phyloP scores from a whole-genome alignment of 441 rosid genomes.

The Oxalis stricta region DNA sequence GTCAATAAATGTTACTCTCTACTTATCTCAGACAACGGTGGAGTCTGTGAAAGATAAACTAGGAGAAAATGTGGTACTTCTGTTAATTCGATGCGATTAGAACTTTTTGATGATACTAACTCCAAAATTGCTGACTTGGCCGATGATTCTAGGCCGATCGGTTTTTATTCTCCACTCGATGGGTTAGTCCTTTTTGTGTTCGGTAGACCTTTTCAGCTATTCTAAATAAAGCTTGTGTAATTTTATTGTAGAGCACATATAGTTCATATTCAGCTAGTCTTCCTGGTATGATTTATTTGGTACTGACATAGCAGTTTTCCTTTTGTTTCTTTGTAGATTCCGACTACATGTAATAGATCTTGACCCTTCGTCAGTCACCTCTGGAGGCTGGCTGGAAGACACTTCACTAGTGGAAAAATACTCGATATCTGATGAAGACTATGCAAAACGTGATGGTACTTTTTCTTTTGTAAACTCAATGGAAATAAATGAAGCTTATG shows the following conservation, averaged over 20 bases:
- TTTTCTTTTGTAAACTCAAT: background rate
- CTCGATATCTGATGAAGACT: constrained; percentile 75
- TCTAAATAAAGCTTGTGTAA: background rate
- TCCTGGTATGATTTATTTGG: background rate
- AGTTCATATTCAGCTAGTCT: background rate
- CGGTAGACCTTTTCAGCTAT: background rate
- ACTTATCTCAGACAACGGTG: constrained; percentile 31
- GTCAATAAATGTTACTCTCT: background rate
- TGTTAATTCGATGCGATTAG: constrained; percentile 53
- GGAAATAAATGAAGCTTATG: background rate
- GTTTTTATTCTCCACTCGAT: constrained; percentile 69
- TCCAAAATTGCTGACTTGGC: constrained; percentile 39
- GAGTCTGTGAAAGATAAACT: constrained; percentile 88
- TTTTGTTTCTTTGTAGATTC: constrained; percentile 26
- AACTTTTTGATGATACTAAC: constrained; percentile 70
- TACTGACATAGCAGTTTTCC: background rate
- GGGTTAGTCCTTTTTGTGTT: constrained; percentile 31
- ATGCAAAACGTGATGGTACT: constrained; percentile 59
- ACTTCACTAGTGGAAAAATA: constrained; percentile 82
- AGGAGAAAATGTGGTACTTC: constrained; percentile 86
- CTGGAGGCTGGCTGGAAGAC: constrained; percentile 95
- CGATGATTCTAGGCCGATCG: constrained; percentile 51
- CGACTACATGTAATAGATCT: constrained; percentile 69
- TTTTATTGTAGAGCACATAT: background rate
- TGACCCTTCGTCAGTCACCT: constrained; percentile 84